A percentile compares a stretch with the other conserved stretches of the same genome.
These are phyloP conservation scores for Fonsecaea pugnacius DNA, from an alignment of 2,329 filamentous ascomycete genomes.

Conservation along the genomic window DNA sequence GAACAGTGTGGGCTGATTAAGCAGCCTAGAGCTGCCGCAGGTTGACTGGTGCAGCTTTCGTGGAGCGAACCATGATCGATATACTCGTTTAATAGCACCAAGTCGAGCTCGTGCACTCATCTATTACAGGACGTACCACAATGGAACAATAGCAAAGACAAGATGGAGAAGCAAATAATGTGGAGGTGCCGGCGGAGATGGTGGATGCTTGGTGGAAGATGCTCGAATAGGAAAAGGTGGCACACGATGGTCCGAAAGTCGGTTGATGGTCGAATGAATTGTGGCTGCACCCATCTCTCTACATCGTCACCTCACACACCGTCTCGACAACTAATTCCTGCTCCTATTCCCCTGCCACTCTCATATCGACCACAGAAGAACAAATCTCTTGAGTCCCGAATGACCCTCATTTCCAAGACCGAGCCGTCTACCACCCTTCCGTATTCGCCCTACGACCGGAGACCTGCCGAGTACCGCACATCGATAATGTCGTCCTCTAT, in stretches of 20 bases:
- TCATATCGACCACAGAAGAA: background rate
- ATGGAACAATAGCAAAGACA: background rate
- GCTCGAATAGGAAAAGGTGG: background rate
- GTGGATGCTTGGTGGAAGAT: background rate
- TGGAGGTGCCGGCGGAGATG: background rate
- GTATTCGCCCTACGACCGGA: background rate
- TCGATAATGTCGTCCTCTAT: slow-evolving; percentile 16
- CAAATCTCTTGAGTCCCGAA: background rate
- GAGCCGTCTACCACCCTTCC: background rate
- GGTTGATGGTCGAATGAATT: background rate
- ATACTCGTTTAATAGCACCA: background rate
- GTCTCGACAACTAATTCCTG: background rate
- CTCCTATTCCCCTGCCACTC: background rate
- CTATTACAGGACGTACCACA: background rate
- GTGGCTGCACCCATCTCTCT: background rate
- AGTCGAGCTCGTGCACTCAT: background rate
- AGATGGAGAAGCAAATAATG: background rate
- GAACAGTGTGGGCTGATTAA: slow-evolving; percentile 4
- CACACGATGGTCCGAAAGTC: background rate
- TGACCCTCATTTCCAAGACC: background rate
- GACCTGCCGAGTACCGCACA: background rate
- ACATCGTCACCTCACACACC: background rate
- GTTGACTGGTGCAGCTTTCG: background rate
- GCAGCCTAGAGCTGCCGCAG: background rate
- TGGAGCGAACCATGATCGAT: background rate